phyloP scores from a whole-genome alignment of 108 stramenopile genomes.

The Conticribra weissflogii region DNA sequence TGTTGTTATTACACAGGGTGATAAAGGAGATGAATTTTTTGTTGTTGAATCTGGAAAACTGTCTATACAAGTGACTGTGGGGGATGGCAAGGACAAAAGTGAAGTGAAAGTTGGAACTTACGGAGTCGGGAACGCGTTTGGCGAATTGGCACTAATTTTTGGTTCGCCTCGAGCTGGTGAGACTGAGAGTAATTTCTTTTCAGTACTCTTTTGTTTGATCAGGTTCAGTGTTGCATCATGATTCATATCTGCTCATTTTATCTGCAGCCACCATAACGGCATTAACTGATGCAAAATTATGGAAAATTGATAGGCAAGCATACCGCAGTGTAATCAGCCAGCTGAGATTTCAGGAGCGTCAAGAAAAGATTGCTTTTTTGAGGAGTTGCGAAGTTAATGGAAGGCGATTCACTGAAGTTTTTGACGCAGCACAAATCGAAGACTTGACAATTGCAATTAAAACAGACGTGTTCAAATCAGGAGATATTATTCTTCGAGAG shows the following conservation, averaged over 20 bases:
- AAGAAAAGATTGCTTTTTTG: constrained; percentile 63
- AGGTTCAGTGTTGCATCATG: no score
- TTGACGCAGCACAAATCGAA: constrained; percentile 57
- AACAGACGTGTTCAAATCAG: constrained; percentile 56
- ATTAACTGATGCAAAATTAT: constrained; percentile 55
- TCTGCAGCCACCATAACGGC: constrained; percentile 88
- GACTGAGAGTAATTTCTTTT: no score
- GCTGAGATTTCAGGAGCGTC: constrained; percentile 54
- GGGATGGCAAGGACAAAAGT: not conserved
- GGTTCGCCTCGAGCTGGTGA: constrained; percentile 91
- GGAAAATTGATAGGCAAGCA: constrained; percentile 79
- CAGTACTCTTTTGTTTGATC: no score
- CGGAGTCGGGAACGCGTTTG: constrained; percentile 58
- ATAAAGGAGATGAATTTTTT: constrained; percentile 81
- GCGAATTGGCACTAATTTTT: constrained; percentile 79
- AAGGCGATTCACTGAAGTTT: constrained; percentile 45
- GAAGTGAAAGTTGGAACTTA: constrained; percentile 55
- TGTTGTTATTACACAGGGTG: constrained; percentile 72
- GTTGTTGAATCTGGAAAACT: constrained; percentile 52
- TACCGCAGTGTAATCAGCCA: constrained; percentile 74
- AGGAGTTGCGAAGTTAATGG: constrained; percentile 59
- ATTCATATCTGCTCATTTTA: no score
- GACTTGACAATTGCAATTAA: constrained; percentile 65
- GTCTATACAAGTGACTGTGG: constrained; percentile 5
- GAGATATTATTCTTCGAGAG: constrained; percentile 82